These are phyloP conservation scores for Curvularia lunata DNA, from an alignment of 2,329 filamentous ascomycete species.

Conservation along the genomic window DNA sequence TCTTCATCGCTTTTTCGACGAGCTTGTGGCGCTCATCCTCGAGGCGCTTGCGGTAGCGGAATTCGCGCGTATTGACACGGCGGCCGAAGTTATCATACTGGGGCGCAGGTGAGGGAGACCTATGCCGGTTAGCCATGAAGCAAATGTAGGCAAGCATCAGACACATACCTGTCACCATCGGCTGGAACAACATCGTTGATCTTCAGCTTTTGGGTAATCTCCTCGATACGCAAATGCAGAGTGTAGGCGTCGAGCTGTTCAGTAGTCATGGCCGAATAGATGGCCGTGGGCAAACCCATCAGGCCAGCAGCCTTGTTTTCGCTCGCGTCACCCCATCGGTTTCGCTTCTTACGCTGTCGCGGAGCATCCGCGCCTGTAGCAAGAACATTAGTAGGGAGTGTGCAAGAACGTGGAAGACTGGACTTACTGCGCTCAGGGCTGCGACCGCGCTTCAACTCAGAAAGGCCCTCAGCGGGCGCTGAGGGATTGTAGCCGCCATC, in stretches of 20 bases:
- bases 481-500: constrained; percentile 56
- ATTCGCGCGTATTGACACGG: constrained; percentile 98
- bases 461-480: constrained; percentile 53
- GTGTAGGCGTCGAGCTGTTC: constrained; percentile 98
- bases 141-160: not conserved
- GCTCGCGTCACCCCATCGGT: constrained; percentile 95
- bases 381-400: constrained; percentile 19
- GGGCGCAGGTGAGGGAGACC: constrained; percentile 92
- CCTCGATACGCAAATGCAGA: constrained; percentile 94
- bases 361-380: constrained; percentile 68
- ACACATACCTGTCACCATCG: constrained; percentile 86
- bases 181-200: constrained; percentile 99
- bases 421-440: constrained; percentile 81
- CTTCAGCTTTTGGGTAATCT: constrained; percentile 98
- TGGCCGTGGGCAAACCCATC: constrained; percentile 96
- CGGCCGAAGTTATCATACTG: constrained; percentile 99
- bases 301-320: constrained; percentile 98
- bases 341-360: constrained; percentile 95
- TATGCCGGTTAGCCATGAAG: constrained; percentile 48
- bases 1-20: constrained; percentile 99
- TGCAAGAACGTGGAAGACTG: not conserved
- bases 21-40: constrained; percentile 99
- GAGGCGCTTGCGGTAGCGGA: constrained; percentile 95
- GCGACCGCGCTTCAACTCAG: constrained; percentile 80
- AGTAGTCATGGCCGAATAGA: constrained; percentile 96